Conservation (phyloP, 805 yeast species). For the Groenewaldozyma tartarivorans region DNA sequence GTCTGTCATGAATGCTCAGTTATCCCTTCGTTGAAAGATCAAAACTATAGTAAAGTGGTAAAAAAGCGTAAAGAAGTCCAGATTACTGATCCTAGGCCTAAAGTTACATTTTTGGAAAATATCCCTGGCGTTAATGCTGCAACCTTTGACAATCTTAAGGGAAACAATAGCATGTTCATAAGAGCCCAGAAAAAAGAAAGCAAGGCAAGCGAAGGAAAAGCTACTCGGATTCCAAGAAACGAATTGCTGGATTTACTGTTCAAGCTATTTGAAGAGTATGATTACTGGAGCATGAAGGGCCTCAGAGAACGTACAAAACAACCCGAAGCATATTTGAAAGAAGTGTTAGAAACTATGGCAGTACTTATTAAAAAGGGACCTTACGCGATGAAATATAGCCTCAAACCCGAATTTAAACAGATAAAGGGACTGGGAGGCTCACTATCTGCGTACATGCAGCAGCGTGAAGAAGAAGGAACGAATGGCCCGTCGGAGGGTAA, state of each 20-base stretch:
- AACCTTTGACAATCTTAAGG: constrained; percentile 68
- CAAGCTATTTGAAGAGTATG: constrained; percentile 85
- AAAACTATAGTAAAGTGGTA: constrained; percentile 57
- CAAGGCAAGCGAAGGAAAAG: constrained; percentile 61
- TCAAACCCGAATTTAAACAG: constrained; percentile 82
- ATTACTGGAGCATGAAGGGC: constrained; percentile 94
- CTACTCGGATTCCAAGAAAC: constrained; percentile 88
- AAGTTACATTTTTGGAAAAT: constrained; percentile 63
- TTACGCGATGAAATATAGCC: constrained; percentile 81
- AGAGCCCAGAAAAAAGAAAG: constrained; percentile 26
- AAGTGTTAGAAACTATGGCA: constrained; percentile 84
- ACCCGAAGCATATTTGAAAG: constrained; percentile 84
- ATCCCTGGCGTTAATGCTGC: constrained; percentile 84
- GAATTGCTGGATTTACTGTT: constrained; percentile 83
- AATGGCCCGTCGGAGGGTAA: background rate
- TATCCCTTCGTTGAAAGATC: constrained; percentile 66
- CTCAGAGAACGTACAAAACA: constrained; percentile 88
- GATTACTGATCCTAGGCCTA: constrained; percentile 38
- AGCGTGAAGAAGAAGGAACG: constrained; percentile 5
- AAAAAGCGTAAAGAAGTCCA: constrained; percentile 42
- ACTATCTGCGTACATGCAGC: constrained; percentile 16
- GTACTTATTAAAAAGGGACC: constrained; percentile 89
- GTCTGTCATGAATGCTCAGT: constrained; percentile 88
- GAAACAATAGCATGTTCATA: constrained; percentile 65
- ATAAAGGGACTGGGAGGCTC: constrained; percentile 36